These are phyloP conservation scores for Tetratostichococcus sp. DNA, from an alignment of 139 green algal species.

Conservation along the genomic window DNA sequence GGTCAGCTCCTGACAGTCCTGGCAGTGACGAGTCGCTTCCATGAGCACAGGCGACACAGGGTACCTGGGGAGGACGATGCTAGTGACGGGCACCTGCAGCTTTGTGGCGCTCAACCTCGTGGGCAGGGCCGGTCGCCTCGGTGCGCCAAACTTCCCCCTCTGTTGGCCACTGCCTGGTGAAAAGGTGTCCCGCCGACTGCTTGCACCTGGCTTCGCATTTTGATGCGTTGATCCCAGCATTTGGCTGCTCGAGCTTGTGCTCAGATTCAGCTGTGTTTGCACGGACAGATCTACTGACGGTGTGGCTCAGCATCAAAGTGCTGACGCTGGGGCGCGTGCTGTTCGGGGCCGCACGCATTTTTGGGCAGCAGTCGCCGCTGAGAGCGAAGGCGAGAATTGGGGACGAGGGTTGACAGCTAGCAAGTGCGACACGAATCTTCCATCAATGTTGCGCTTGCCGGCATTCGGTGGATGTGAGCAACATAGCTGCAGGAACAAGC, in stretches of 20 bases:
- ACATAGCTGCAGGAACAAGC: too few species aligned
- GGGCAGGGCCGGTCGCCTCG: neutral
- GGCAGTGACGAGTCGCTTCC: too few species aligned
- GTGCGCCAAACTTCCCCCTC: neutral
- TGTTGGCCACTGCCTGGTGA: too few species aligned
- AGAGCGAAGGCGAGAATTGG: neutral
- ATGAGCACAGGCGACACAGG: neutral
- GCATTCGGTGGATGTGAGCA: too few species aligned
- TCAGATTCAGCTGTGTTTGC: neutral
- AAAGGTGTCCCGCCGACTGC: too few species aligned
- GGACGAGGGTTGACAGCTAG: neutral
- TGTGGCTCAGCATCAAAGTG: slow-evolving; percentile 8
- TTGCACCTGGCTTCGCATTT: too few species aligned
- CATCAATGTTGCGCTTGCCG: too few species aligned
- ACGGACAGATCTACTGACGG: neutral
- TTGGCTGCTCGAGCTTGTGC: neutral
- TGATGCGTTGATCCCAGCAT: too few species aligned
- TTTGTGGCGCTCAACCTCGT: neutral
- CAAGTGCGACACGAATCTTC: neutral
- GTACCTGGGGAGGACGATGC: neutral
- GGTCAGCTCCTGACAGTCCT: too few species aligned
- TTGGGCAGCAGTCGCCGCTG: neutral
- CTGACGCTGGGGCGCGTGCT: slow-evolving; percentile 7
- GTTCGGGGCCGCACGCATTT: neutral
- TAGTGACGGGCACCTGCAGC: neutral